Base-by-base conservation (phyloP, 768 basidiomycete genomes). In the Lentinus tigrinus region DNA sequence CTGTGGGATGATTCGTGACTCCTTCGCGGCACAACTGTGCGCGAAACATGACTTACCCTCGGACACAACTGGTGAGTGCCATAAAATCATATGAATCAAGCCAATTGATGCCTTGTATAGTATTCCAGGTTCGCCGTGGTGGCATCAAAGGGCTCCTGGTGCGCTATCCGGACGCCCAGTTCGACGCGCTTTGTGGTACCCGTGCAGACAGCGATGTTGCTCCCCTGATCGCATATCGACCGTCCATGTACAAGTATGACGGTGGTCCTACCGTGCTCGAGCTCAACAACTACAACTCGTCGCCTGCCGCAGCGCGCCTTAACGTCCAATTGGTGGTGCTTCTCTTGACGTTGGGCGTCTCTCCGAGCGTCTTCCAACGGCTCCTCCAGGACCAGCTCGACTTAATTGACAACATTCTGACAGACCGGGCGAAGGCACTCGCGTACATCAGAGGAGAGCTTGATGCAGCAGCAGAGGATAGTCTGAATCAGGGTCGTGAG, bases 81-180 rank as follows among this genome's bases (percentile, higher is more conserved):
- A 26, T 2, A 2, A 34, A 27, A n/a, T 8, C 6, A 3, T 21
- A 34, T n/a, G n/a, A 13, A 16, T 7, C 16, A 24, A 13, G 7
- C 8, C 23, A 3, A 31, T 27, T 36, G 1, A 54, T 26, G 14
- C 14, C 3, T 26, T 26, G 21, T 28, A 9, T 23, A 65, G 63
- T 65, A 2, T 65, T 65, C 27, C 63, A 65, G 34, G 51, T 65
- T 2, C 57, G 57, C 43, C 60, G 60, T 8, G 58, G 60, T 13
- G 63, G 63, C n/a, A 60, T 61, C 47, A 62, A 62, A 40, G 60
- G 63, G 3, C 46, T 65, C 6, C 55, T 65, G 8, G 63, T 59
- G 6, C 60, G 63, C 34, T 65, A 65, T 36, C 63, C 63, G 3
- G 60, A 65, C 16, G 40, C 34, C 4, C 47, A 42, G 14, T 65